Conservation (phyloP, 2,329 filamentous ascomycete genomes). For the Ophiocordyceps unilateralis region DNA sequence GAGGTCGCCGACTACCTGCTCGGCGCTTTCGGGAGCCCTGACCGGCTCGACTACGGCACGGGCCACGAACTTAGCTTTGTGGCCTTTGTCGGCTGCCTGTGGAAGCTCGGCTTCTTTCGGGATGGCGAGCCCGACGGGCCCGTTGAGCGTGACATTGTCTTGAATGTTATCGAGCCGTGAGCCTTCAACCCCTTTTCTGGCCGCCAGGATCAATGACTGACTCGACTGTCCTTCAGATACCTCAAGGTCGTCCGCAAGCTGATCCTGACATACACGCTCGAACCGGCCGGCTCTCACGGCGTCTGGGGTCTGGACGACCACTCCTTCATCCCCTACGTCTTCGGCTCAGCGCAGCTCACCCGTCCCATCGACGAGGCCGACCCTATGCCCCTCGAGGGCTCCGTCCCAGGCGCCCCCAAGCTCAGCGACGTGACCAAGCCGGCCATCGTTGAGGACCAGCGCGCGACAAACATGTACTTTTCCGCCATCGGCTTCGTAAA, state of each 20-base stretch:
- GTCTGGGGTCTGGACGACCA: slow-evolving; percentile 99
- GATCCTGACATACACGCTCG: slow-evolving; percentile 80
- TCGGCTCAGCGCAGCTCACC: slow-evolving; percentile 80
- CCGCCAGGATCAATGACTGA: neutral
- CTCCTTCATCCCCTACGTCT: slow-evolving; percentile 83
- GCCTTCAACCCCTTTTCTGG: neutral
- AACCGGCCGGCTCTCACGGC: slow-evolving; percentile 89
- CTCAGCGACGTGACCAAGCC: slow-evolving; percentile 51
- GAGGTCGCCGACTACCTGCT: slow-evolving; percentile 70
- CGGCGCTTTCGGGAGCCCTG: slow-evolving; percentile 72
- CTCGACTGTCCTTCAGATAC: slow-evolving; percentile 36
- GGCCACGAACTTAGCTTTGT: slow-evolving; percentile 92
- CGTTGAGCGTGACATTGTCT: slow-evolving; percentile 62
- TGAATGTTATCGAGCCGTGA: slow-evolving; percentile 69
- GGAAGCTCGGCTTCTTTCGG: slow-evolving; percentile 73
- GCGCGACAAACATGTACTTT: slow-evolving; percentile 72
- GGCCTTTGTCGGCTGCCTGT: slow-evolving; percentile 75
- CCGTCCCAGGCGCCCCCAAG: slow-evolving; percentile 51
- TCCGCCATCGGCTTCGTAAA: slow-evolving; percentile 92
- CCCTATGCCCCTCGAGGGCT: slow-evolving; percentile 62
- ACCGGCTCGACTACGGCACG: slow-evolving; percentile 87
- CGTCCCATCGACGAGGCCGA: slow-evolving; percentile 49
- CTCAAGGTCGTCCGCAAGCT: slow-evolving; percentile 64
- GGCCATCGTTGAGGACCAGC: slow-evolving; percentile 45
- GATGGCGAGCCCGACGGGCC: slow-evolving; percentile 32